phyloP scores from a whole-genome alignment of 2,329 filamentous ascomycete genomes.

The Monilinia polystroma region DNA sequence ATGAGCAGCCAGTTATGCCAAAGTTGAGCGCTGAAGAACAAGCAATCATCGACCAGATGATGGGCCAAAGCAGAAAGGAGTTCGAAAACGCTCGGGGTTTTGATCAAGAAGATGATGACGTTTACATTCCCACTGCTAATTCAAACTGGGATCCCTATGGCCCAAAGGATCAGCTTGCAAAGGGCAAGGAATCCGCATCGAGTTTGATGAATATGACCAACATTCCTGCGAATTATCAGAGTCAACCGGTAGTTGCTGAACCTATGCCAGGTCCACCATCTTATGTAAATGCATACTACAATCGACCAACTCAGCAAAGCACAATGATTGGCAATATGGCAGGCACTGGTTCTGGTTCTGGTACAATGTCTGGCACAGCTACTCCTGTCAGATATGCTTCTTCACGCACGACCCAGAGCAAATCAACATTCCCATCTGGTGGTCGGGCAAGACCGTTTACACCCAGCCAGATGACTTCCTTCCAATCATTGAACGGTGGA shows the following conservation, averaged over 20 bases:
- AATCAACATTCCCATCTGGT: conserved; percentile 9
- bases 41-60: neutral
- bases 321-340: neutral
- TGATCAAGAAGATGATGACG: conserved; percentile 15
- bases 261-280: neutral
- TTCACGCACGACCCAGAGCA: conserved; percentile 15
- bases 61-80: conserved; percentile 3
- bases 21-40: conserved; percentile 9
- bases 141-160: conserved; percentile 3
- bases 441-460: conserved; percentile 21
- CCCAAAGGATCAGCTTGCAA: conserved; percentile 5
- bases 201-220: neutral
- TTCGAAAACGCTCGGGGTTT: conserved; percentile 13
- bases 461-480: conserved; percentile 12
- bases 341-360: neutral
- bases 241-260: neutral
- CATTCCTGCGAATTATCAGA: neutral
- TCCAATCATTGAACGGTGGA: conserved; percentile 11
- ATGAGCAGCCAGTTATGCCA: conserved; percentile 10
- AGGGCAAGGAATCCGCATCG: neutral
- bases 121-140: neutral
- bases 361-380: neutral
- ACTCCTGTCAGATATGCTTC: conserved; percentile 10
- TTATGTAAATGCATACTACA: conserved; percentile 13
- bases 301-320: conserved; percentile 10